Conservation (phyloP, 2,329 filamentous ascomycete species). For the Fusarium chaquense region DNA sequence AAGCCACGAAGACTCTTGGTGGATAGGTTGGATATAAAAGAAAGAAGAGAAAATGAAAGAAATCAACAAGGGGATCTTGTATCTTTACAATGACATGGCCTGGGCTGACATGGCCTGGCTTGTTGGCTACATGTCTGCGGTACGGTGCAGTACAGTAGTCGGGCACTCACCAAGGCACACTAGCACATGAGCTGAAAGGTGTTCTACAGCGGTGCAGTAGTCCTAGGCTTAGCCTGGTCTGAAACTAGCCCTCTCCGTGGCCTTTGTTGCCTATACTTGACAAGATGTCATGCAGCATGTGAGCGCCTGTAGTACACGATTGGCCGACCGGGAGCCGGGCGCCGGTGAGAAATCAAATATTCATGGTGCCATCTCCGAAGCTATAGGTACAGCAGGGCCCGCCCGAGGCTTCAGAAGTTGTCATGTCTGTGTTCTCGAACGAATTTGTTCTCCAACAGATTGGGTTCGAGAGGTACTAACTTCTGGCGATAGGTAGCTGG, state of each 20-base stretch:
- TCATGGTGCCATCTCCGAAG: slow-evolving; percentile 5
- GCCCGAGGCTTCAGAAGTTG: slow-evolving; percentile 16
- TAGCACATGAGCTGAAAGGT: slow-evolving; percentile 25
- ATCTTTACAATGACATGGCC: slow-evolving; percentile 17
- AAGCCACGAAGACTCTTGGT: slow-evolving; percentile 9
- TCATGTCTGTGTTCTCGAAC: slow-evolving; percentile 13
- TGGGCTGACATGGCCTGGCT: background rate
- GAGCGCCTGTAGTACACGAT: slow-evolving; percentile 35
- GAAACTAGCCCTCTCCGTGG: slow-evolving; percentile 3
- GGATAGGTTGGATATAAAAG: slow-evolving; percentile 11
- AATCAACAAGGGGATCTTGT: slow-evolving; percentile 23
- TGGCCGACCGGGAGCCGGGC: slow-evolving; percentile 21
- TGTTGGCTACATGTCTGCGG: background rate
- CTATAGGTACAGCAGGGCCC: background rate
- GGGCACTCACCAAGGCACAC: slow-evolving; percentile 37
- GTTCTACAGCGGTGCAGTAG: slow-evolving; percentile 23
- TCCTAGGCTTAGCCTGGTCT: slow-evolving; percentile 12
- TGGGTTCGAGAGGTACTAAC: slow-evolving; percentile 9
- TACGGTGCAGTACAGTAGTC: slow-evolving; percentile 7
- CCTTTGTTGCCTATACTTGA: slow-evolving; percentile 21
- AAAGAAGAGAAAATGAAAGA: slow-evolving; percentile 20
- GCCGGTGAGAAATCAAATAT: slow-evolving; percentile 6
- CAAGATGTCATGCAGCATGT: slow-evolving; percentile 18
- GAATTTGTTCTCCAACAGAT: slow-evolving; percentile 12
- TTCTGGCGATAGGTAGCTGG: background rate